Evolutionary conservation across 768 basidiomycete genomes (phyloP), one percentile per base, ranked within the genome.

Genomic region (Strobilomyces confusus): DNA sequence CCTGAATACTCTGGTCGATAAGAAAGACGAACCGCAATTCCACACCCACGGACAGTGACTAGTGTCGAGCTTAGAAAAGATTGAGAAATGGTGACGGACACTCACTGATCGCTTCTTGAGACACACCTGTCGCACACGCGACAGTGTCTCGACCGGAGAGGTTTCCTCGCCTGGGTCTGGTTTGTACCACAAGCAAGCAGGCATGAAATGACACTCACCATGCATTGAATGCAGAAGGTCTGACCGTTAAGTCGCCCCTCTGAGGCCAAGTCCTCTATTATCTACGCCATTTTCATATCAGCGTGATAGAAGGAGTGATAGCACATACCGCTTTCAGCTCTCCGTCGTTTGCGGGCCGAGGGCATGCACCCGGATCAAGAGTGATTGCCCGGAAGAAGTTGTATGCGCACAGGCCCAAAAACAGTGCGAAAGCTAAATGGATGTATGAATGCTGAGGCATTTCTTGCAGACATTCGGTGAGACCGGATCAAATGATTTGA

Each of bases 41-140:
- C 95, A 99, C 15, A 98, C 86, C 97, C 97, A 99, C 2, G 95
- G 97, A 61, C 97, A 98, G 63, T 99, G 95, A 63, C 94, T 95
- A 44, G 26, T 40, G 43, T 26, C 43, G 13, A 44, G 32, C 25
- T 65, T n/a, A 59, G 48, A 45, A 36, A 13, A 15, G 9, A 48
- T 29, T 3, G 3, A 50, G 5, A 20, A 26, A 15, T 9, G 19
- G 29, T 20, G 30, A 53, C 9, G 19, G 20, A 26, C 17, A 14
- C 76, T 66, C 67, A 97, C 93, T 99, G 97, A 64, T 99, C 97
- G 63, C 86, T 90, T 44, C 94, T 78, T 13, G 90, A 89, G 19
- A 92, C 79, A 62, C 97, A 99, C 47, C 85, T 83, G 62, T 95
- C 87, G 63, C 95, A 98, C 22, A 88, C 77, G 12, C 95, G 84